phyloP scores from a whole-genome alignment of 306 rosid species.

The Prunus mume region DNA sequence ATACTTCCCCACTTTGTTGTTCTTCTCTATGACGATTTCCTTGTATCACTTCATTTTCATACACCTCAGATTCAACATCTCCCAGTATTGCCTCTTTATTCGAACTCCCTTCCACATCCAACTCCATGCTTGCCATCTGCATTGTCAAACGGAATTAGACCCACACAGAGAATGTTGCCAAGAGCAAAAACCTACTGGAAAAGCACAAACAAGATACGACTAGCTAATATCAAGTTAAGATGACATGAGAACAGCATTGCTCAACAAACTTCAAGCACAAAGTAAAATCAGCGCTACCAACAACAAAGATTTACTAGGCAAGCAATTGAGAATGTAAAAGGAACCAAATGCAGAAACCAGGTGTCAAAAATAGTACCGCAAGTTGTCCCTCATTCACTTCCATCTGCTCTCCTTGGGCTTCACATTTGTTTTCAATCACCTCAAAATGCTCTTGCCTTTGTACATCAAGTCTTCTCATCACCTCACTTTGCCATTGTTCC shows the following conservation, averaged over 20 bases:
- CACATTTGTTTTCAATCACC: constrained; percentile 10
- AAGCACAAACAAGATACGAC: no score
- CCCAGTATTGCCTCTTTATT: no score
- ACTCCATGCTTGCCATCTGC: constrained; percentile 6
- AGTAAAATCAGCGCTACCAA: not conserved
- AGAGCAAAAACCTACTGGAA: no score
- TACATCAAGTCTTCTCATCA: constrained; percentile 1
- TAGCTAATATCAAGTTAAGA: no score
- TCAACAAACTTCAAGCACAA: no score
- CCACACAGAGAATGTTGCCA: not conserved
- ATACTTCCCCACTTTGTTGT: no score
- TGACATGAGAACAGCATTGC: no score
- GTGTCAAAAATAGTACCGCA: constrained; percentile 11
- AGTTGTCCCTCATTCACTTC: constrained; percentile 3
- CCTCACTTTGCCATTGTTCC: not conserved
- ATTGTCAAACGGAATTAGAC: not conserved
- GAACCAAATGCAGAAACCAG: not conserved
- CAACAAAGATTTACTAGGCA: not conserved
- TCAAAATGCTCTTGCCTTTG: not conserved
- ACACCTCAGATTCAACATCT: no score
- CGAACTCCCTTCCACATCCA: not conserved
- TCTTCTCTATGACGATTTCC: no score
- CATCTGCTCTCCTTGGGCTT: not conserved
- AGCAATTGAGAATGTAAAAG: not conserved
- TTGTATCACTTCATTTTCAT: no score